Evolutionary conservation across 2,329 filamentous ascomycete genomes (phyloP), one percentile per base, ranked within the genome.

Genomic region (Sporothrix dimorphospora): DNA sequence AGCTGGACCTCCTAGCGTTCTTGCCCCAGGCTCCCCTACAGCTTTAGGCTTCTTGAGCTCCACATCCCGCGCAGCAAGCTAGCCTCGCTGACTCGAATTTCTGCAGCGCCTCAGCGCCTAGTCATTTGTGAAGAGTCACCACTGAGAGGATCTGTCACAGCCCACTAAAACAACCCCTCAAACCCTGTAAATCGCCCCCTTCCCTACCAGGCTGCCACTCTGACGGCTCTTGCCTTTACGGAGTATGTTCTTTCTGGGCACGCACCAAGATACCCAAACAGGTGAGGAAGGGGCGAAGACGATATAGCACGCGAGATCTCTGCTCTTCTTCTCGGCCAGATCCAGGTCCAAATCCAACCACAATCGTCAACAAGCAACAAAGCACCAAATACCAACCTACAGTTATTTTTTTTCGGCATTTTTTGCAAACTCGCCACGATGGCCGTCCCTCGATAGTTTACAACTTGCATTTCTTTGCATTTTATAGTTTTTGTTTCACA

Each of bases 381-480:
- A 65, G 21, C 59, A 65, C 8, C 38, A 27, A 65, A 21, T 38
- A 65, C 8, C 38, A 12, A 11, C 14, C 14, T 55, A 9, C 59
- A 9, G 12, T 27, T 65, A n/a, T n/a, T 16, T 42, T 40, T 19
- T 24, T 7, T 5, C 8, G 59, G 38, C 21, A 65, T 65, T 9
- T 45, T 45, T 12, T 45, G 21, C 59, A 45, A 65, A 24, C 38
- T 65, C 27, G 59, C 59, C 59, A 65, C 12, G 2, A 65, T 65
- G 59, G 59, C 59, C 45, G 6, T 45, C 59, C n/a, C 45, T 45
- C 59, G 59, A 14, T 65, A 65, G n/a, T 27, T 45, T 27, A 21
- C 42, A 6, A 6, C 42, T 24, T 67, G 24, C 47, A 21, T 24
- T 67, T 67, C n/a, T n/a, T 51, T 51, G 27, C 45, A 51, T 42